Percentiles rank a stretch among this genome's conserved stretches.
Conservation (phyloP, 495 filamentous ascomycete genomes). For the Friedmanniomyces simplex region DNA sequence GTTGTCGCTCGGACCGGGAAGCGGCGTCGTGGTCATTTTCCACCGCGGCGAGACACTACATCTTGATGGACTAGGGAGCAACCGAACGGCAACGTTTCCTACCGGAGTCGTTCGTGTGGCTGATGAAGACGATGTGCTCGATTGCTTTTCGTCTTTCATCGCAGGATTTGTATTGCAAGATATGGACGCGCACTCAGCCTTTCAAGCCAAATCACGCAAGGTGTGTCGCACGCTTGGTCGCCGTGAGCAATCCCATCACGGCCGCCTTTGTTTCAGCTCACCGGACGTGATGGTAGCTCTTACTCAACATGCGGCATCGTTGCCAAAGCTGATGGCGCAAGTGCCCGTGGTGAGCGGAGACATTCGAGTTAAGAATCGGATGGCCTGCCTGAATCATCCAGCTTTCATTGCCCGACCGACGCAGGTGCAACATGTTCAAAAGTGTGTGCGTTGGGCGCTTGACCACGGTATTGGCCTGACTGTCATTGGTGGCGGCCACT, state of each 20-base stretch:
- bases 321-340: slow-evolving; percentile 40
- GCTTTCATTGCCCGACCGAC: slow-evolving; percentile 40
- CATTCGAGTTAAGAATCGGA: slow-evolving; percentile 41
- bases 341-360: slow-evolving; percentile 36
- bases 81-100: slow-evolving; percentile 44
- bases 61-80: slow-evolving; percentile 42
- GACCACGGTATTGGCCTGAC: slow-evolving; percentile 41
- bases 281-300: slow-evolving; percentile 46
- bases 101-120: slow-evolving; percentile 38
- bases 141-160: slow-evolving; percentile 45
- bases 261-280: slow-evolving; percentile 45
- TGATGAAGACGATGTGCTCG: slow-evolving; percentile 41
- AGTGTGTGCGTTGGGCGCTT: slow-evolving; percentile 50
- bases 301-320: slow-evolving; percentile 37
- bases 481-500: slow-evolving; percentile 50
- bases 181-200: slow-evolving; percentile 33
- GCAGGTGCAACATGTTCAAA: slow-evolving; percentile 42
- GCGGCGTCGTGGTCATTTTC: slow-evolving; percentile 23
- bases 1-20: slow-evolving; percentile 39
- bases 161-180: slow-evolving; percentile 39
- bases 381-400: slow-evolving; percentile 40
- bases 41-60: slow-evolving; percentile 38
- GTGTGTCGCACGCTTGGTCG: slow-evolving; percentile 42
- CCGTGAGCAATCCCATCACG: slow-evolving; percentile 35
- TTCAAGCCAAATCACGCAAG: slow-evolving; percentile 41